Evolutionary conservation across 495 filamentous ascomycete species (phyloP).

Genomic region (Penicillium steckii): DNA sequence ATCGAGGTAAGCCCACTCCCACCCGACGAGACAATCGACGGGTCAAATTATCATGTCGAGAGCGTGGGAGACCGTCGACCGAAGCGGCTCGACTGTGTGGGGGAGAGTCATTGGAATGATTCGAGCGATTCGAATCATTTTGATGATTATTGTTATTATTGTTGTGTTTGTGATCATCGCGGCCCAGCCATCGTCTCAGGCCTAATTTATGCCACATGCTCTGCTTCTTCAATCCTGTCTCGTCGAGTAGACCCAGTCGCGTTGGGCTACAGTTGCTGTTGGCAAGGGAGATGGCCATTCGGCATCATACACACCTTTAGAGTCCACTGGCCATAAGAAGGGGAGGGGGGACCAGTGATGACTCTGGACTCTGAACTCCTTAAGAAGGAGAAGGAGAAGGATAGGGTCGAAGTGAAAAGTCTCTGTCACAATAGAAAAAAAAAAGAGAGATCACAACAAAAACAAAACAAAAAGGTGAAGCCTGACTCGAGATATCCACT

Average conservation of each 20-base stretch:
- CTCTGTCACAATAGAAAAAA: too few relatives aligned
- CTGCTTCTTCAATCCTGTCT: slow-evolving; percentile 42
- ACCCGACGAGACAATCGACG: slow-evolving; percentile 66
- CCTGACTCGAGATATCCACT: too few relatives aligned
- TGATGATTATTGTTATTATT: too few relatives aligned
- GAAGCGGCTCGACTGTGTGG: slow-evolving; percentile 19
- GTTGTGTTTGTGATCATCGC: too few relatives aligned
- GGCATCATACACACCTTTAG: slow-evolving; percentile 28
- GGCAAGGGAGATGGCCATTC: slow-evolving; percentile 47
- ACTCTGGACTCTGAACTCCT: too few relatives aligned
- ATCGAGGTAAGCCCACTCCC: slow-evolving; percentile 73
- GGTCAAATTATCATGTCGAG: slow-evolving; percentile 45
- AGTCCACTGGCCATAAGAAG: slow-evolving; percentile 41
- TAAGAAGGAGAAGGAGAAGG: background rate
- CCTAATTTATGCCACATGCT: slow-evolving; percentile 53
- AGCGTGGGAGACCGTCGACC: slow-evolving; percentile 29
- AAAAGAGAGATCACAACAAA: too few relatives aligned
- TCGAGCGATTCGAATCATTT: too few relatives aligned
- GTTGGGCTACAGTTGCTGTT: slow-evolving; percentile 41
- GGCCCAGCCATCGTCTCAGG: slow-evolving; percentile 47
- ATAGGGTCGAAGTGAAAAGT: too few relatives aligned
- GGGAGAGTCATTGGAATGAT: slow-evolving; percentile 20
- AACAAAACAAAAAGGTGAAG: background rate
- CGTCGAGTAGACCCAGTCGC: slow-evolving; percentile 36
- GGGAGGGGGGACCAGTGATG: too few relatives aligned